Base-by-base conservation (phyloP, 2,329 filamentous ascomycete genomes). In the Colletotrichum australisinense region DNA sequence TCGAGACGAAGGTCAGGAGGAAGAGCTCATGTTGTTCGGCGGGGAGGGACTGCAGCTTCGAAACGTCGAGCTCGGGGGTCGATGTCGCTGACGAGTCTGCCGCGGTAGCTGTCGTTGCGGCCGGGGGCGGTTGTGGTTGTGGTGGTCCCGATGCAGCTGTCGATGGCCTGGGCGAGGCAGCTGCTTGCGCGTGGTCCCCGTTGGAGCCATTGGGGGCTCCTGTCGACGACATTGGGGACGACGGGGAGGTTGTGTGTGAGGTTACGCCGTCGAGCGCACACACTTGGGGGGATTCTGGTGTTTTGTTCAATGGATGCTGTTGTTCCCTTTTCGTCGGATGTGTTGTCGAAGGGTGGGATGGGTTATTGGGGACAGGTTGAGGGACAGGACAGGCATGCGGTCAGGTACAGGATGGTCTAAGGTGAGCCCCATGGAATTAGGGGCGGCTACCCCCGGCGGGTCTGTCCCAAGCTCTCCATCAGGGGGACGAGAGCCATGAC, bases 1-100 rank as follows among this genome's bases (percentile, higher is more conserved):
- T 91, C 32, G 95, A 93, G 46, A 95, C 93, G 81, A 97, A 98
- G 30, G 93, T 97, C 73, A 99, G 88, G 75, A 99, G 90, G 83
- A 97, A 97, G 14, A 99, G 90, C 79, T 98, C 95, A 84, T 99
- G 97, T 83, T 99, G 97, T 85, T 99, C 97, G 67, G 94, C 91
- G 56, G 96, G 94, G 59, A 98, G 90, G 65, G 94, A 89, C 83
- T 98, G 93, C 60, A 99, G 92, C 88, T 98, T 98, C 79, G 92
- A 86, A 77, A 98, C 86, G 81, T 99, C 95, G 82, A 99, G 93
- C 86, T 98, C 94, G 63, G 92, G 93, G 79, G 90, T 92, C 69
- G 84, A 79, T 75, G 83, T 84, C 73, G 86, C 83, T 76, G 83
- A 86, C 75, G 84, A 77, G 77, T 83, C 77, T 74, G 81, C 77